Conservation (phyloP, 1,284 basidiomycete genomes). For the Agaricales sp. region DNA sequence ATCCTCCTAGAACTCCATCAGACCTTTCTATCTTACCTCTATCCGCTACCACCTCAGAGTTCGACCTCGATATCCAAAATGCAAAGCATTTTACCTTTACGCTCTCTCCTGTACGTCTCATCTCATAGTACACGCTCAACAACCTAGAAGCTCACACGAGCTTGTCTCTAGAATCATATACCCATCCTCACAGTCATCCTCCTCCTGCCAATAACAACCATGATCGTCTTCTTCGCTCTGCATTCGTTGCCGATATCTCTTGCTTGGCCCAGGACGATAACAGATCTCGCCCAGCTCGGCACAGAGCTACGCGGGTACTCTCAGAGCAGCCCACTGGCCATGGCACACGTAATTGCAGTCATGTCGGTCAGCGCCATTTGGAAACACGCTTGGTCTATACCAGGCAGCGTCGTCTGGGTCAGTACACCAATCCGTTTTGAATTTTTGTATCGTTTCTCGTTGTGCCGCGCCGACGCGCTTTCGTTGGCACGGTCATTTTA, state of each 20-base stretch:
- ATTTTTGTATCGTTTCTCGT: no score
- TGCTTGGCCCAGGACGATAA: constrained; percentile 63
- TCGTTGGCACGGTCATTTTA: no score
- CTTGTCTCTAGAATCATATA: constrained; percentile 37
- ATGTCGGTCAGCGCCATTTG: constrained; percentile 79
- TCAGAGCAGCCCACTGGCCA: constrained; percentile 50
- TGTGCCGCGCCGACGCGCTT: no score
- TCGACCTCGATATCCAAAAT: constrained; percentile 28
- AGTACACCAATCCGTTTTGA: no score
- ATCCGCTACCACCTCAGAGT: constrained; percentile 44
- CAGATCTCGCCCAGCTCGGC: constrained; percentile 65
- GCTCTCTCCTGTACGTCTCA: constrained; percentile 37
- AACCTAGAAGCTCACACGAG: constrained; percentile 13
- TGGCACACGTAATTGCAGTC: constrained; percentile 69
- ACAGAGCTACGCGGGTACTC: constrained; percentile 68
- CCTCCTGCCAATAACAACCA: constrained; percentile 55
- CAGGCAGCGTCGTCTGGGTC: constrained; percentile 84
- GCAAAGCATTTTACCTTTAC: constrained; percentile 19
- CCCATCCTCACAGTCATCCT: constrained; percentile 58
- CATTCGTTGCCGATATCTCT: constrained; percentile 61
- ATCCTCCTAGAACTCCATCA: constrained; percentile 3
- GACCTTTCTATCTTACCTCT: constrained; percentile 61
- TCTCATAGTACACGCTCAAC: constrained; percentile 10
- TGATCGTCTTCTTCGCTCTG: constrained; percentile 36
- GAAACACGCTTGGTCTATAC: constrained; percentile 94